Base-by-base conservation (phyloP, 805 yeast species). In the Pichia rugopelliculosa region DNA sequence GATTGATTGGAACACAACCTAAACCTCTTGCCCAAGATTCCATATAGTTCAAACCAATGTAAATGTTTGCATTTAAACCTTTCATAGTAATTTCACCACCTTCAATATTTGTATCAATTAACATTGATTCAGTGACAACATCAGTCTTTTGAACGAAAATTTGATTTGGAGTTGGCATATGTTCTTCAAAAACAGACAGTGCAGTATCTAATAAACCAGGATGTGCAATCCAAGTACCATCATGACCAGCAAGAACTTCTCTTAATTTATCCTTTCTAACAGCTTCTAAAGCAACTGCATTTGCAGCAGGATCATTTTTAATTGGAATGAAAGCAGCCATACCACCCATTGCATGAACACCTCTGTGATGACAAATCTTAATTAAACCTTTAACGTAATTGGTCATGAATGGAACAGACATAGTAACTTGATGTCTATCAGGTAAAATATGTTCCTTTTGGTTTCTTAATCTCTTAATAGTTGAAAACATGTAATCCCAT, bases 261-360 rank as follows among this genome's bases (percentile, higher is more conserved):
- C 93, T 72, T 55, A 82, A 73, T 68, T 85, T 85, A 67, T 85
- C 95, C 63, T 74, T 77, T 54, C 77, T 75, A 46, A 85, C 93
- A 55, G 82, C 83, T 42, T 74, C 79, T 80, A 85, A 76, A 10
- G 90, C 91, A 42, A 70, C 68, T 41, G 71, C 71, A 67, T 85
- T 84, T 52, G 80, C 77, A 50, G 70, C 76, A 30, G 74, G 70
- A 59, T 85, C 89, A 54, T 77, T 73, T 65, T 84, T 84, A 68
- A 84, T 84, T 53, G 93, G 91, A 57, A 85, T 83, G 56, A 84
- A 86, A 5, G 91, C 91, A 54, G 93, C 91, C 95, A 85, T 85
- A 57, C 95, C 95, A 57, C 95, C 93, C 80, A 85, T 82, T 18
- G 91, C 91, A 61, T 84, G 90, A 39, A 84, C 91, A 53, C 82